Percentiles rank a stretch among this genome's conserved stretches.
These are phyloP conservation scores for Sporormia fimetaria DNA, from an alignment of 495 filamentous ascomycete species.

Conservation along the genomic window DNA sequence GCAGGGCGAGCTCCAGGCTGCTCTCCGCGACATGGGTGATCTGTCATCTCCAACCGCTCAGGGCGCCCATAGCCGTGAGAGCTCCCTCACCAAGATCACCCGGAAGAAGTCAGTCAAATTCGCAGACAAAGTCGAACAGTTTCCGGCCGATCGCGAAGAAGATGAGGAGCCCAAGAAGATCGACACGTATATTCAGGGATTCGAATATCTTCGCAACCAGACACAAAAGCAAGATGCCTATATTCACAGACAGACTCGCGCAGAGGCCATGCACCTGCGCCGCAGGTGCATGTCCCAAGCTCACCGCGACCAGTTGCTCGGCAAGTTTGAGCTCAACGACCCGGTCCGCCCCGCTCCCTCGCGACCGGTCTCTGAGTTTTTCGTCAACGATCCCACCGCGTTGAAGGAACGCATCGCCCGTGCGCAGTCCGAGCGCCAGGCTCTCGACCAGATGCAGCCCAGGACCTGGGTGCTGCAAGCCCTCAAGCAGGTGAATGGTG, in stretches of 20 bases:
- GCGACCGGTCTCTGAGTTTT: constrained; percentile 31
- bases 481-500: constrained; percentile 63
- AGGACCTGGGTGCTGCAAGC: constrained; percentile 75
- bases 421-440: constrained; percentile 64
- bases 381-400: constrained; percentile 34
- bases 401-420: constrained; percentile 47
- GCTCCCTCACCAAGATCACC: constrained; percentile 20
- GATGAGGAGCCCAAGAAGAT: constrained; percentile 40
- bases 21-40: constrained; percentile 54
- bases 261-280: constrained; percentile 77
- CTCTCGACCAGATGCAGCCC: constrained; percentile 59
- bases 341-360: constrained; percentile 39
- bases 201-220: constrained; percentile 56
- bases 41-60: constrained; percentile 12
- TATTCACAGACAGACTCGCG: constrained; percentile 69
- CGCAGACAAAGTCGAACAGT: constrained; percentile 39
- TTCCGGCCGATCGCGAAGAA: constrained; percentile 2
- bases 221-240: constrained; percentile 57
- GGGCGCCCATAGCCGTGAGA: constrained; percentile 18
- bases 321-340: constrained; percentile 58
- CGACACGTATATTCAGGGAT: constrained; percentile 85
- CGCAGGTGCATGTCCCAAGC: constrained; percentile 42
- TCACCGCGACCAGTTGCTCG: constrained; percentile 53
- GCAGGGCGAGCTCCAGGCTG: constrained; percentile 45
- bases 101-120: constrained; percentile 79